phyloP scores from a whole-genome alignment of 805 yeast species.

The Zygosaccharomyces bisporus region DNA sequence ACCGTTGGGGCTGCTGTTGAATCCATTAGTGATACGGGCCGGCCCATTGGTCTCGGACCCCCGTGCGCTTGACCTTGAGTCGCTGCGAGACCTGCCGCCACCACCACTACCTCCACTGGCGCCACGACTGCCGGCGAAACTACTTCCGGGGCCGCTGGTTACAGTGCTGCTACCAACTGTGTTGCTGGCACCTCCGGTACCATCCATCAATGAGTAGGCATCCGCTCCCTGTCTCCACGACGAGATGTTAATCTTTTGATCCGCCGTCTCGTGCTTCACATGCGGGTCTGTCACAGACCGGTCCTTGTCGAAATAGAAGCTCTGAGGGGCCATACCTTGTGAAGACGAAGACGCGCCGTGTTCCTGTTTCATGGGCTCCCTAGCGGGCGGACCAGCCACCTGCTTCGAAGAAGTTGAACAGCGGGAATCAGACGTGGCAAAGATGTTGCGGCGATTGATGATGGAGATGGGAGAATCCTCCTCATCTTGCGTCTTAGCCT shows the following conservation, averaged over 20 bases:
- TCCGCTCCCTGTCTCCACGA: conserved; percentile 29
- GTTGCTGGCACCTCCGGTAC: conserved; percentile 3
- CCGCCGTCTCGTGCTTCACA: conserved; percentile 18
- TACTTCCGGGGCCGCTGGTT: neutral
- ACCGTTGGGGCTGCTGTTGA: conserved; percentile 2
- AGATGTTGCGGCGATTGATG: conserved; percentile 19
- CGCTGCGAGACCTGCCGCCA: neutral
- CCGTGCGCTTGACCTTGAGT: conserved; percentile 1
- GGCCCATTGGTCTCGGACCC: conserved; percentile 4
- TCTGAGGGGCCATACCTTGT: conserved; percentile 24
- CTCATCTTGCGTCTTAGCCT: conserved; percentile 8
- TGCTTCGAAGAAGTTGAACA: conserved; percentile 13
- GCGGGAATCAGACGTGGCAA: conserved; percentile 21
- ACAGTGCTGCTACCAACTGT: conserved; percentile 6
- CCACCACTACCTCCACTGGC: neutral
- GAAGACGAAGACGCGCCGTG: conserved; percentile 2
- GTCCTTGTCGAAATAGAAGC: conserved; percentile 25
- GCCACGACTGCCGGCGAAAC: conserved; percentile 2
- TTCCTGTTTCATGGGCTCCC: conserved; percentile 2
- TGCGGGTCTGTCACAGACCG: conserved; percentile 27
- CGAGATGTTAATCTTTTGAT: conserved; percentile 23
- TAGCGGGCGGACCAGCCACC: conserved; percentile 14
- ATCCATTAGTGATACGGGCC: conserved; percentile 2
- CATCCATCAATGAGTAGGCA: conserved; percentile 23
- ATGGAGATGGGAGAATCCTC: conserved; percentile 20